phyloP scores from a whole-genome alignment of 176 grass and related monocot species.

The Cenchrus purpureus region DNA sequence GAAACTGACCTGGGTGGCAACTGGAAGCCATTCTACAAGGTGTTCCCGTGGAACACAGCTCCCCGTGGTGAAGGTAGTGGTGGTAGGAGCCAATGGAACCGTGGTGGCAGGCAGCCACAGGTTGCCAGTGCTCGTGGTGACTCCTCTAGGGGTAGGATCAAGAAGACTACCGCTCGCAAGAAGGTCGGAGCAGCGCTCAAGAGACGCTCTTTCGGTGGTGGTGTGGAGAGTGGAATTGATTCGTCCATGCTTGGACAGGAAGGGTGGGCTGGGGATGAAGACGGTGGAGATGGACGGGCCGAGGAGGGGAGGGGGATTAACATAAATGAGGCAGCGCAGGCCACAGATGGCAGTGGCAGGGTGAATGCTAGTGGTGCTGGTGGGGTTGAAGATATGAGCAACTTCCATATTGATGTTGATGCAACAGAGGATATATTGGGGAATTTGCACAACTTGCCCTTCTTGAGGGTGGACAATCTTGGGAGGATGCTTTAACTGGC shows the following conservation, averaged over 20 bases:
- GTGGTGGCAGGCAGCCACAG: constrained; percentile 31
- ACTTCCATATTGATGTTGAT: constrained; percentile 79
- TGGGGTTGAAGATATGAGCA: constrained; percentile 51
- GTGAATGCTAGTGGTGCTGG: constrained; percentile 22
- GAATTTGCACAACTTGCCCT: constrained; percentile 66
- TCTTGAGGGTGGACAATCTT: constrained; percentile 70
- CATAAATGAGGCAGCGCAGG: constrained; percentile 77
- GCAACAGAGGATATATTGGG: constrained; percentile 69
- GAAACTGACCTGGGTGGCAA: constrained; percentile 47
- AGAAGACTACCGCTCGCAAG: constrained; percentile 78
- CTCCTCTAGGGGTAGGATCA: constrained; percentile 50
- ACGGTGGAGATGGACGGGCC: constrained; percentile 25
- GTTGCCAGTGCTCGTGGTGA: constrained; percentile 36
- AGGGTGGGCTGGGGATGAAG: constrained; percentile 40
- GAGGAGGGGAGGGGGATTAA: constrained; percentile 74
- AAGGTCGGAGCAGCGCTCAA: constrained; percentile 51
- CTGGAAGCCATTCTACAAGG: constrained; percentile 76
- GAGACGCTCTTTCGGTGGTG: constrained; percentile 40
- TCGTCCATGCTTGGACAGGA: constrained; percentile 41
- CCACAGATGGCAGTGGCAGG: constrained; percentile 58
- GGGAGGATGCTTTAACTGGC: constrained; percentile 42
- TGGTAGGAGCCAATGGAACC: constrained; percentile 29
- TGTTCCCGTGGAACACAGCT: constrained; percentile 52
- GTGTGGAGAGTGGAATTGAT: constrained; percentile 56
- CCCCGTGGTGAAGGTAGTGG: not conserved